Percentiles rank a stretch among this genome's conserved stretches.
Evolutionary conservation across 2,329 filamentous ascomycete genomes (phyloP).

Genomic region (Trichoderma sp.): DNA sequence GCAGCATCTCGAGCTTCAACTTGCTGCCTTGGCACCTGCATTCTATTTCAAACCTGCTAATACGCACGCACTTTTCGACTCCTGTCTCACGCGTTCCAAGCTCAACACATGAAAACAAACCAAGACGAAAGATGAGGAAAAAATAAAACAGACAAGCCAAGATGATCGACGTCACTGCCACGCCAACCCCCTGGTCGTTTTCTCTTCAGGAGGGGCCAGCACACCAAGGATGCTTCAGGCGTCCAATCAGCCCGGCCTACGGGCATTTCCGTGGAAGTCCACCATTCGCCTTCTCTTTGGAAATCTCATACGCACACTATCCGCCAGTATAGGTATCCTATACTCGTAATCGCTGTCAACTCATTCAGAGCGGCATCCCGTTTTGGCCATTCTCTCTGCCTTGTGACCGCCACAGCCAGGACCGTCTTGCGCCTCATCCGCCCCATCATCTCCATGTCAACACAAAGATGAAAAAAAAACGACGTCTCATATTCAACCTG

Average conservation of each 20-base stretch:
- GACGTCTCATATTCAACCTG: not conserved
- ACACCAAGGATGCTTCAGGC: not conserved
- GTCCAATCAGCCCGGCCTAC: not conserved
- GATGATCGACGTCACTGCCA: constrained; percentile 19
- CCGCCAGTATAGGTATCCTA: not conserved
- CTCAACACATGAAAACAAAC: too few species aligned
- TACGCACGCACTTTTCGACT: not conserved
- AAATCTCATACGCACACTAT: not conserved
- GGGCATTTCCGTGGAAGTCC: constrained; percentile 2
- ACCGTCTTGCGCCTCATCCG: not conserved
- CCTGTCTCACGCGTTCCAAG: not conserved
- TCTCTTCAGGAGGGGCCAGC: not conserved
- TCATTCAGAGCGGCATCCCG: not conserved
- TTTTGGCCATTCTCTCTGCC: not conserved
- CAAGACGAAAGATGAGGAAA: not conserved
- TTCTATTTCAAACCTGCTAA: not conserved
- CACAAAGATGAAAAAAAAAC: not conserved
- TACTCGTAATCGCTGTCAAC: not conserved
- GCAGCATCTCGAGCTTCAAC: not conserved
- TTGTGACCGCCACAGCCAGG: not conserved
- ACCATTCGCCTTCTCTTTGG: not conserved
- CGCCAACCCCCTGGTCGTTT: constrained; percentile 5
- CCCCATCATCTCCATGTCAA: not conserved
- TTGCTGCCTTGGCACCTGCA: not conserved
- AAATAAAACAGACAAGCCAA: not conserved